Base-by-base conservation (phyloP, 1,284 basidiomycete species). In the Cryptococcus floricola region DNA sequence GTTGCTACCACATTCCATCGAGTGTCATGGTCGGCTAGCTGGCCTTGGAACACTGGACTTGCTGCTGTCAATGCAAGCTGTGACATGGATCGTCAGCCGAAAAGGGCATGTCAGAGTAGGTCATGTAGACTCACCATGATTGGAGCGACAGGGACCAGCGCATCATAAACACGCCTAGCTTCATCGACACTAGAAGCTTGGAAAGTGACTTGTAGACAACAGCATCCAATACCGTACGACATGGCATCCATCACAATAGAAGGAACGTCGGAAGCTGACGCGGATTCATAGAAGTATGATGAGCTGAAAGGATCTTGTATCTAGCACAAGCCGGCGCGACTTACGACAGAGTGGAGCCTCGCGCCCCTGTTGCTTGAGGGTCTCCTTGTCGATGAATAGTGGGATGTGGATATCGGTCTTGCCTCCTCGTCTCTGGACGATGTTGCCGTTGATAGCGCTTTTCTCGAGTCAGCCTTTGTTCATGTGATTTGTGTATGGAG, bases 141-240 rank as follows among this genome's bases (percentile, higher is more conserved):
- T 1, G 96, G 96, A 1, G 91, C 92, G 25, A 98, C 80, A 5
- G 96, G 96, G 18, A 96, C 86, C 47, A 98, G 81, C 25, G 90
- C 90, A 74, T 99, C 96, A 74, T 99, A 98, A 72, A 98, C 84
- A 50, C 88, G 81, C 65, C 92, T 83, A 5, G 96, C 95, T 75
- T 98, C 93, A 44, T 84, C 81, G 31, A 98, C 86, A 75, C 92
- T 91, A 76, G 89, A 95, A 0, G 93, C 89, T 76, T 99, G 96
- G 80, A 98, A 97, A 4, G 96, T 99, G 63, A 98, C 83, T 72
- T 99, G 96, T 50, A 99, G 80, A 77, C 96, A 98, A 70, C 91
- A 96, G 70, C 95, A 98, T 4, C 96, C 96, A 95, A 98, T 98
- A 44, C 96, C 96, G 75, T 98, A 99, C 23, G 94, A 95, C 96